Evolutionary conservation across 768 basidiomycete species (phyloP), one percentile per base, ranked within the genome.

Genomic region (Inosperma sp.): DNA sequence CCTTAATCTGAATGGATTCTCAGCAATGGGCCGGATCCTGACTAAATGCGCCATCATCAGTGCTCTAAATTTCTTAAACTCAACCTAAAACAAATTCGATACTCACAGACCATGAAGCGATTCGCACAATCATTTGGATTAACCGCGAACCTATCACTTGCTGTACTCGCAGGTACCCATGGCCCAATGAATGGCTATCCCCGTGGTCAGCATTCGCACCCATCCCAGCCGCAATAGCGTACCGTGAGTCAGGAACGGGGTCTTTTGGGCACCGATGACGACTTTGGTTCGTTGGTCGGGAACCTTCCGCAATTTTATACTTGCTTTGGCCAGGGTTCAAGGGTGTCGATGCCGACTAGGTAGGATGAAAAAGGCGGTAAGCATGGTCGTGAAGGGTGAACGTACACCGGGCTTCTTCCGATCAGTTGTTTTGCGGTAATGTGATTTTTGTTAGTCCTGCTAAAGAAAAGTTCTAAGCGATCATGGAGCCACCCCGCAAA

Each of bases 241-340:
- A 74, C 21, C 72, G 67, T 13, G 72, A 72, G 49, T 71, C 68
- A 72, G 73, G 68, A 74, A 75, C 57, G 71, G 69, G 8, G 73
- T 66, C n/a, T 72, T 72, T 53, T 73, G 65, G n/a, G 62, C 55
- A 17, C 73, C 73, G 47, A 64, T 61, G 8, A 74, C 57, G 17
- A 72, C 52, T 9, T 25, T 68, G 60, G 56, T 75, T 74, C 52
- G 60, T 70, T 14, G 73, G 72, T 16, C 61, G 61, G 2, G 66
- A 67, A 4, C 62, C 72, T n/a, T 65, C 61, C 12, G 68, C 60
- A 26, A 71, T 70, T 17, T 63, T 70, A 59, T 74, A 74, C 9
- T 71, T 72, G 52, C 71, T 72, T 41, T 69, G 60, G 16, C 73
- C 73, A 37, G 73, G 73, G 42, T 56, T 56, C 37, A 56, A 48